These are phyloP conservation scores for Houttuynia cordata DNA, from an alignment of 164 flowering plant genomes.

Conservation along the genomic window DNA sequence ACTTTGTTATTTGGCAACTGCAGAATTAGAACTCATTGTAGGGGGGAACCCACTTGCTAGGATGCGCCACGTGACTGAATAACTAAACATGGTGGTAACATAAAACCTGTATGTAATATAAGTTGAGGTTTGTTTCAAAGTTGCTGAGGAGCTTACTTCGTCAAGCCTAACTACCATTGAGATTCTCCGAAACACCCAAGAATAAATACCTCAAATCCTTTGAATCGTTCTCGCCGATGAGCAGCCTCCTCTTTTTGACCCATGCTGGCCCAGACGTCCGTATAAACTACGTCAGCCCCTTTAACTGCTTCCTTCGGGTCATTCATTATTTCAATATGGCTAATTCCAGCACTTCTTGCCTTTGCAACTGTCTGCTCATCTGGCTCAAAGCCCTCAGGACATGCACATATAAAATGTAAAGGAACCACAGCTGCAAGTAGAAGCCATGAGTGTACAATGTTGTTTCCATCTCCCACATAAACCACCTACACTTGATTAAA, in stretches of 20 bases:
- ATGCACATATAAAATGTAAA: slow-evolving; percentile 89
- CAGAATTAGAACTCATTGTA: too few relatives aligned
- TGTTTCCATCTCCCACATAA: slow-evolving; percentile 97
- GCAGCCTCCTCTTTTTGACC: slow-evolving; percentile 97
- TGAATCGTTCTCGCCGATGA: slow-evolving; percentile 66
- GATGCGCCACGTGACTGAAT: too few relatives aligned
- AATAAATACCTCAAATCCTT: slow-evolving; percentile 98
- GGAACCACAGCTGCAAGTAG: slow-evolving; percentile 71
- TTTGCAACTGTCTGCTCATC: slow-evolving; percentile 65
- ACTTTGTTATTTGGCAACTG: too few relatives aligned
- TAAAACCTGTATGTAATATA: too few relatives aligned
- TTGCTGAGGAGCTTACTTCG: too few relatives aligned
- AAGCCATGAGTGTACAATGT: slow-evolving; percentile 92
- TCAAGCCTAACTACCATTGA: neutral
- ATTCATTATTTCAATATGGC: slow-evolving; percentile 81
- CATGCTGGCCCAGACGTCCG: slow-evolving; percentile 99
- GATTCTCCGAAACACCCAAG: neutral
- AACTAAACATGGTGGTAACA: too few relatives aligned
- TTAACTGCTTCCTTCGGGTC: slow-evolving; percentile 87
- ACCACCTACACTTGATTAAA: slow-evolving; percentile 54
- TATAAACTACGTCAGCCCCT: slow-evolving; percentile 92
- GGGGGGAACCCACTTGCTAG: too few relatives aligned
- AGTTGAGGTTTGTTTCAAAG: too few relatives aligned
- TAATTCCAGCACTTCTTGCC: slow-evolving; percentile 64
- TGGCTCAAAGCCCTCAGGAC: slow-evolving; percentile 93